Conservation (phyloP, 2,329 filamentous ascomycete genomes). For the Onygenales sp. region DNA sequence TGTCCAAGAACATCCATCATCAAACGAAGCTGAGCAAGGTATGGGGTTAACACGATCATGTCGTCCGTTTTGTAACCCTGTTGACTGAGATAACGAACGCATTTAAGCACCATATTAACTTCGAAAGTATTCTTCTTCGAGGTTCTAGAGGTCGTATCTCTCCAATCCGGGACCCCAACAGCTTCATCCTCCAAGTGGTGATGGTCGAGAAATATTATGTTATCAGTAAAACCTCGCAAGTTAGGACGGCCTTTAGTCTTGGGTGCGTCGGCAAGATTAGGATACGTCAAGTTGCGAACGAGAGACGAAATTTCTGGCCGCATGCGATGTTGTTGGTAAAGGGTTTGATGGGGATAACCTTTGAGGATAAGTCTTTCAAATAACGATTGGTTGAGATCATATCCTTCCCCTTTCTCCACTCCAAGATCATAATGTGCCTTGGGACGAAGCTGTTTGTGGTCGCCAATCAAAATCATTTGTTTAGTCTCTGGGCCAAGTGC, state of each 20-base stretch:
- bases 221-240: constrained; percentile 48
- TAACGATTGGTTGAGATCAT: constrained; percentile 50
- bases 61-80: constrained; percentile 59
- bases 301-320: constrained; percentile 56
- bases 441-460: constrained; percentile 63
- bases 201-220: constrained; percentile 61
- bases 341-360: constrained; percentile 44
- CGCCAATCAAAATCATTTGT: constrained; percentile 61
- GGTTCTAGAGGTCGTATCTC: constrained; percentile 40
- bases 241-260: constrained; percentile 38
- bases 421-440: constrained; percentile 54
- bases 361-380: constrained; percentile 57
- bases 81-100: constrained; percentile 58
- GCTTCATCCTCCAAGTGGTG: constrained; percentile 42
- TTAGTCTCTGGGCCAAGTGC: constrained; percentile 41
- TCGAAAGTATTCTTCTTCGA: constrained; percentile 59
- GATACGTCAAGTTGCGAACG: constrained; percentile 52
- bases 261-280: constrained; percentile 46
- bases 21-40: constrained; percentile 43
- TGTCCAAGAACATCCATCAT: constrained; percentile 41
- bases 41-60: constrained; percentile 59
- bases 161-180: constrained; percentile 35
- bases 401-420: constrained; percentile 46
- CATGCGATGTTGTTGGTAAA: constrained; percentile 59
- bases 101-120: constrained; percentile 54